Conservation (phyloP, 768 basidiomycete genomes). For the Hypsizygus marmoreus region DNA sequence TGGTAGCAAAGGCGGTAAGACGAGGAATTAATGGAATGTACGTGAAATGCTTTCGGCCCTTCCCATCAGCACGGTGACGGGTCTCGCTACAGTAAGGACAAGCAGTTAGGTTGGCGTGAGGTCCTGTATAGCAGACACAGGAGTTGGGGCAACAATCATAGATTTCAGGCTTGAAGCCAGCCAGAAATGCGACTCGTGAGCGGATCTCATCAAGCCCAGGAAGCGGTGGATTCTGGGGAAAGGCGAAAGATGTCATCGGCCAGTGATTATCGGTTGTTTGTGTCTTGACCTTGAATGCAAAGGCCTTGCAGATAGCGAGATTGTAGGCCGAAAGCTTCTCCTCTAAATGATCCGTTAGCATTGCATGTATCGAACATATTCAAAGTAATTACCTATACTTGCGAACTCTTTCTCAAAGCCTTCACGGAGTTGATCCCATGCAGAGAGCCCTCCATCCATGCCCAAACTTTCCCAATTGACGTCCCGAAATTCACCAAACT, state of each 20-base stretch:
- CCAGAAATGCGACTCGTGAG: slow-evolving; percentile 27
- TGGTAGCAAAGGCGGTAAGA: slow-evolving; percentile 24
- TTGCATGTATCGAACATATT: background rate
- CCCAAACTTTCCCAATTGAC: too few relatives aligned
- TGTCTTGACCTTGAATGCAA: slow-evolving; percentile 29
- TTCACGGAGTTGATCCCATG: slow-evolving; percentile 16
- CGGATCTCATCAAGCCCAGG: slow-evolving; percentile 20
- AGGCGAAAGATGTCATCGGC: slow-evolving; percentile 21
- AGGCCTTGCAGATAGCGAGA: too few relatives aligned
- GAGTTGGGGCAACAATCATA: slow-evolving; percentile 46
- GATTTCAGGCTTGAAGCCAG: slow-evolving; percentile 29
- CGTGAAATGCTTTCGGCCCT: slow-evolving; percentile 27
- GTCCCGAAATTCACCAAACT: slow-evolving; percentile 7
- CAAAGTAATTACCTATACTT: slow-evolving; percentile 16
- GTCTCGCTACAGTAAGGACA: slow-evolving; percentile 40
- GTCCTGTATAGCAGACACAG: slow-evolving; percentile 39
- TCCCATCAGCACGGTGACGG: slow-evolving; percentile 17
- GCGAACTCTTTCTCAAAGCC: slow-evolving; percentile 17
- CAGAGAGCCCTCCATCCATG: slow-evolving; percentile 7
- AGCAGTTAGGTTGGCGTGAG: slow-evolving; percentile 19
- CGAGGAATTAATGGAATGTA: slow-evolving; percentile 44
- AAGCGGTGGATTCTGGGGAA: slow-evolving; percentile 19
- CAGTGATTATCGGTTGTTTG: slow-evolving; percentile 27
- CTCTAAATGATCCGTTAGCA: slow-evolving; percentile 21
- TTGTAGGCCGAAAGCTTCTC: slow-evolving; percentile 25